Evolutionary conservation across 768 basidiomycete species (phyloP).

Genomic region (Punctularia strigosozonata): DNA sequence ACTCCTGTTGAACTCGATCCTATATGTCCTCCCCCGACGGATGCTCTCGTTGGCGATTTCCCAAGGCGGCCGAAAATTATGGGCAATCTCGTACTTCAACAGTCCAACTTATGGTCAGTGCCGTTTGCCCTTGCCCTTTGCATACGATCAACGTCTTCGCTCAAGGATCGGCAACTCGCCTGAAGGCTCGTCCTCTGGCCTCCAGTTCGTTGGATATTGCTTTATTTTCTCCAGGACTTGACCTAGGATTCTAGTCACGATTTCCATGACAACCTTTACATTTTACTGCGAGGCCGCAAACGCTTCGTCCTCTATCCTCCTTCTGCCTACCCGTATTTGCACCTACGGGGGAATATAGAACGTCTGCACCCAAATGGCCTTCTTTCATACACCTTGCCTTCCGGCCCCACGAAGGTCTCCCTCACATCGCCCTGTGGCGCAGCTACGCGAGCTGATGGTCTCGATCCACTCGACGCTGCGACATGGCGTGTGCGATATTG

Average conservation of each 20-base stretch:
- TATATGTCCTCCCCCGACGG: constrained; percentile 16
- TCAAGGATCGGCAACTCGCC: constrained; percentile 8
- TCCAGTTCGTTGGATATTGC: constrained; percentile 1
- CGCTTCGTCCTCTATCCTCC: constrained; percentile 21
- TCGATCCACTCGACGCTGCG: not conserved
- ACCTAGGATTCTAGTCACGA: constrained; percentile 4
- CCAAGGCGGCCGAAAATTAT: constrained; percentile 16
- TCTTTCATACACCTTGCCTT: too few species aligned
- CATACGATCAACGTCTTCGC: not conserved
- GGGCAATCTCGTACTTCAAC: constrained; percentile 18
- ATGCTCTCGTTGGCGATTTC: constrained; percentile 16
- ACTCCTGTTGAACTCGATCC: constrained; percentile 5
- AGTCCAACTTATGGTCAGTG: constrained; percentile 20
- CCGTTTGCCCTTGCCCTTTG: not conserved
- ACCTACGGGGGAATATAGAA: constrained; percentile 14
- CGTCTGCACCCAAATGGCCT: constrained; percentile 16
- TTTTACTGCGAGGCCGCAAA: constrained; percentile 16
- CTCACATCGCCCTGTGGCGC: too few species aligned
- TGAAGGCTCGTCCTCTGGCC: constrained; percentile 17
- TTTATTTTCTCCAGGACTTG: not conserved
- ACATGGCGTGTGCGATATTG: not conserved
- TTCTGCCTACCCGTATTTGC: constrained; percentile 11
- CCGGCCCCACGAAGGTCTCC: too few species aligned
- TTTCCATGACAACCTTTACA: constrained; percentile 22
- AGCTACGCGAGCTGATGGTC: too few species aligned